Base-by-base conservation (phyloP, 257 asterid genomes). In the Petunia axillaris region DNA sequence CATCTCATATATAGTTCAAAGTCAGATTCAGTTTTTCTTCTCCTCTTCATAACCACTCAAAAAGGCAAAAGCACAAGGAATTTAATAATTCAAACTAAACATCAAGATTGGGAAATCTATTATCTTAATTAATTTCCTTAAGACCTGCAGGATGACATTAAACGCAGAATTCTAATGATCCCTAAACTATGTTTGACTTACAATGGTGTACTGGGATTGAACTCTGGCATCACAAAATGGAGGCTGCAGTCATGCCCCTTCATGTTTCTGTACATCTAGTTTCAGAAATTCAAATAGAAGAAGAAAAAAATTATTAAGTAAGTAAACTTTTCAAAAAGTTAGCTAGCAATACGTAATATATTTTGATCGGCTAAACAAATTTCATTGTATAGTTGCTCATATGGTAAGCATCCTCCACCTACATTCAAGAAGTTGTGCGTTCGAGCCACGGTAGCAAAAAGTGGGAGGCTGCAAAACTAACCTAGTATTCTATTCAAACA, bases 211-310 rank as follows among this genome's bases (percentile, higher is more conserved):
- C 35, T 48, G 11, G 35, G 48, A 35, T 73, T 60, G 81, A 52
- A 78, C 36, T 78, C 16, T 62, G n/a, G 63, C 44, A 64, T 78
- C 48, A 46, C 41, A 44, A 46, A 41, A 48, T 55, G 76, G 65
- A 79, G 39, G 39, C 62, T 64, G 60, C 35, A 46, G 46, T 6
- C 40, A 4, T 68, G 76, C 65, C 50, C 76, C 82, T 38, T 79
- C 65, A 50, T 52, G 65, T 79, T 79, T 79, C 82, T 79, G 37
- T 64, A 38, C 82, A 79, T 79, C 82, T 79, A 76, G 2, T 79
- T 48, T 43, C 80, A 60, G 1, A 57, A 41, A 76, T 76, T 57
- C 80, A 40, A 13, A 13, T 36, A 2, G 8, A 60, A 25, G 1
- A 62, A 78, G 5, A 70, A 1, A 43, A 1, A 77, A 38, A 77